Conservation (phyloP, 1,284 basidiomycete species). For the Boletus hoseneyae region DNA sequence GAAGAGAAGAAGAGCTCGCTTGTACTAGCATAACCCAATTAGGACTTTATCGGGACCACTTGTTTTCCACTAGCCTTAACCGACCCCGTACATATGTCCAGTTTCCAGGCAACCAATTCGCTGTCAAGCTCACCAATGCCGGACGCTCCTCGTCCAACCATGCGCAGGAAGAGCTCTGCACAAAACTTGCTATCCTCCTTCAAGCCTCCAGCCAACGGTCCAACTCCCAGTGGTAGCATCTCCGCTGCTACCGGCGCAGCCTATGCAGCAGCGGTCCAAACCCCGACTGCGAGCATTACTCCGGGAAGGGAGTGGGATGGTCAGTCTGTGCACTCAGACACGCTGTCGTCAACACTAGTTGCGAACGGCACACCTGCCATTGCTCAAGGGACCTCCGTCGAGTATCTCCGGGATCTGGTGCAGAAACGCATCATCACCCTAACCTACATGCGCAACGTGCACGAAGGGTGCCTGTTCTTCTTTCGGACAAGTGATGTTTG, state of each 20-base stretch:
- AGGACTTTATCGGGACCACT: slow-evolving; percentile 8
- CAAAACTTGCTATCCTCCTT: slow-evolving; percentile 79
- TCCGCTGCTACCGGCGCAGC: slow-evolving; percentile 35
- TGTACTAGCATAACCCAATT: slow-evolving; percentile 21
- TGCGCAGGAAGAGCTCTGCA: slow-evolving; percentile 81
- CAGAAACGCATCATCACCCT: slow-evolving; percentile 82
- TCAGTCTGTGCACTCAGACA: slow-evolving; percentile 57
- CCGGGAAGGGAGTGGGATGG: slow-evolving; percentile 65
- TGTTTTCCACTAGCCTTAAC: slow-evolving; percentile 6
- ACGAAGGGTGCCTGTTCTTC: slow-evolving; percentile 62
- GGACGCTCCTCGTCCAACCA: slow-evolving; percentile 46
- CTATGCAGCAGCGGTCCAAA: slow-evolving; percentile 30
- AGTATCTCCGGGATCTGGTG: slow-evolving; percentile 72
- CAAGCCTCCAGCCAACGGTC: slow-evolving; percentile 40
- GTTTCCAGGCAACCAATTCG: slow-evolving; percentile 14
- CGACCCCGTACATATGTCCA: slow-evolving; percentile 11
- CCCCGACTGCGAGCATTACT: slow-evolving; percentile 43
- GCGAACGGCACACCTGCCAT: slow-evolving; percentile 32
- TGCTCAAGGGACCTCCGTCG: slow-evolving; percentile 63
- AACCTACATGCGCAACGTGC: slow-evolving; percentile 78
- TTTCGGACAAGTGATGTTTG: neutral
- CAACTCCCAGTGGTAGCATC: slow-evolving; percentile 31
- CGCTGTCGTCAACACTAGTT: slow-evolving; percentile 35
- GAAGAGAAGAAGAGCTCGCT: slow-evolving; percentile 5
- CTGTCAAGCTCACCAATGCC: slow-evolving; percentile 28